Evolutionary conservation across 768 basidiomycete species (phyloP).

Genomic region (Inosperma sp.): DNA sequence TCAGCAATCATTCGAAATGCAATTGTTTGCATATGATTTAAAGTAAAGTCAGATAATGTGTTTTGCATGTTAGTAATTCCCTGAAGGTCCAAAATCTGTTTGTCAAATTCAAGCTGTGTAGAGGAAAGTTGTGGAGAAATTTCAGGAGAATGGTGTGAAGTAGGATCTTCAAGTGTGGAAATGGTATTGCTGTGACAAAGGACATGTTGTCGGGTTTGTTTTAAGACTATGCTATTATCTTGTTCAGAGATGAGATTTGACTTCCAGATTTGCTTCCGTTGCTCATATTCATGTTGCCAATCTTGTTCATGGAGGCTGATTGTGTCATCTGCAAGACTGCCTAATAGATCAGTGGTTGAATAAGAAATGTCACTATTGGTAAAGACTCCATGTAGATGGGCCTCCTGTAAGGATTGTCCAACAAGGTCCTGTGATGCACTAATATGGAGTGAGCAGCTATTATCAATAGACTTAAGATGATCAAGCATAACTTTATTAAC

Average conservation of each 20-base stretch:
- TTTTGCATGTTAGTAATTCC: conserved; percentile 16
- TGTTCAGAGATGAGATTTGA: neutral
- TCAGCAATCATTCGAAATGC: conserved; percentile 31
- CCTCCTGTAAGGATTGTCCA: conserved; percentile 1
- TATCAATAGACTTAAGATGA: neutral
- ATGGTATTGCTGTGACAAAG: too few relatives aligned
- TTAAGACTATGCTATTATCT: neutral
- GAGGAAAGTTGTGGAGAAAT: too few relatives aligned
- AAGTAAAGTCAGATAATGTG: conserved; percentile 18
- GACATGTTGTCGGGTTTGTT: too few relatives aligned
- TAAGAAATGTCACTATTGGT: too few relatives aligned
- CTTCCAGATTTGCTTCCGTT: neutral
- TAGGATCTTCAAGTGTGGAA: too few relatives aligned
- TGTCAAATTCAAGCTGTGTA: too few relatives aligned
- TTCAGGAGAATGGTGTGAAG: too few relatives aligned
- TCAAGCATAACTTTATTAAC: neutral
- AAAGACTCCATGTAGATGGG: neutral
- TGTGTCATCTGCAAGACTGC: neutral
- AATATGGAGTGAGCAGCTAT: neutral
- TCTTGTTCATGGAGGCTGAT: neutral
- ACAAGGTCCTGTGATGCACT: neutral
- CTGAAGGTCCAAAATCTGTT: too few relatives aligned
- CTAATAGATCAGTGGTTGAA: neutral
- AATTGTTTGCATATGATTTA: conserved; percentile 31
- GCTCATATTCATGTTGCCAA: conserved; percentile 4